phyloP scores from a whole-genome alignment of 495 filamentous ascomycete species.

The Hypoxylon rickii region DNA sequence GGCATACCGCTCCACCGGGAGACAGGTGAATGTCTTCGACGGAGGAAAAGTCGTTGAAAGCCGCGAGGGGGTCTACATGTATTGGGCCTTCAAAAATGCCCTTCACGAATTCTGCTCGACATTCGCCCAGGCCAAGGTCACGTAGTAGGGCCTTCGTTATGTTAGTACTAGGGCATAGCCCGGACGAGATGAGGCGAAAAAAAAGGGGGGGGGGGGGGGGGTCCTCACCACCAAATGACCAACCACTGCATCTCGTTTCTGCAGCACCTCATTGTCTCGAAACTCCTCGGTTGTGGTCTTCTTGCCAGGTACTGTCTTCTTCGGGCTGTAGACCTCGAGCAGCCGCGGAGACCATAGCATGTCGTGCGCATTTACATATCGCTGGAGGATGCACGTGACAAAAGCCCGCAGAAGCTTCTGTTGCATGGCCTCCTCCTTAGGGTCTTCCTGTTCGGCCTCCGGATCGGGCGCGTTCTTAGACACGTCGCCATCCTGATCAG shows the following conservation, averaged over 20 bases:
- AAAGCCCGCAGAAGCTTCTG: conserved; percentile 80
- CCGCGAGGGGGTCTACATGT: conserved; percentile 42
- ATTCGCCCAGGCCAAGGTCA: conserved; percentile 62
- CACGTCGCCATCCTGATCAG: conserved; percentile 48
- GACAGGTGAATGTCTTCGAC: conserved; percentile 74
- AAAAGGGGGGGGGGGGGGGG: neutral
- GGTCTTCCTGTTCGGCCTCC: conserved; percentile 69
- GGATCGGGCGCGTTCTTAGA: conserved; percentile 74
- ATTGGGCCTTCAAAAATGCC: conserved; percentile 38
- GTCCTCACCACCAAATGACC: conserved; percentile 74
- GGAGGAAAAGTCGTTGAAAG: conserved; percentile 49
- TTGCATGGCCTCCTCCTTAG: conserved; percentile 65
- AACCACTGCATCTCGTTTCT: conserved; percentile 69
- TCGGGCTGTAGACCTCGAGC: conserved; percentile 71
- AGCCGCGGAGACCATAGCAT: conserved; percentile 77
- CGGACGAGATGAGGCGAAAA: neutral
- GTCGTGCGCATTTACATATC: conserved; percentile 69
- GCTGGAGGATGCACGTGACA: conserved; percentile 80
- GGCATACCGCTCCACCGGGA: conserved; percentile 67
- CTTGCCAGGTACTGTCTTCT: conserved; percentile 59
- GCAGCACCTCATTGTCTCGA: conserved; percentile 62
- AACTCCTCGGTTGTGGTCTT: conserved; percentile 65
- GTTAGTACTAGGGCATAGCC: conserved; percentile 1
- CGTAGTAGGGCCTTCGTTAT: conserved; percentile 65
- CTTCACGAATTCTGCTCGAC: conserved; percentile 36